phyloP scores from a whole-genome alignment of 2,329 filamentous ascomycete species.

The Cadophora malorum region DNA sequence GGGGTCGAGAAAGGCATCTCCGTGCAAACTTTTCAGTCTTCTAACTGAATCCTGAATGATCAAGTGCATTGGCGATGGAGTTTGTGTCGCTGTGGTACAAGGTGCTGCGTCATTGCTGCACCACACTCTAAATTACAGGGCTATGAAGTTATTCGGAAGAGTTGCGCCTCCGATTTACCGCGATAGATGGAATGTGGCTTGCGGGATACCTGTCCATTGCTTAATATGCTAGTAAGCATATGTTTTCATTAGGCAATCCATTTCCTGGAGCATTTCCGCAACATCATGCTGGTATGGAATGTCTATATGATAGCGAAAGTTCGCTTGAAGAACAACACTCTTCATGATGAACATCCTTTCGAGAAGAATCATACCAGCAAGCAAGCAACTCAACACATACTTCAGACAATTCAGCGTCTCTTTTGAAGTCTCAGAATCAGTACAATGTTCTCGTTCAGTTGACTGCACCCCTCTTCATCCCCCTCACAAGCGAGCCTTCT shows the following conservation, averaged over 20 bases:
- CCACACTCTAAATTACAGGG: not conserved
- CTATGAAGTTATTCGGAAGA: not conserved
- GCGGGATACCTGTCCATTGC: not conserved
- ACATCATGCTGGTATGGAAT: not conserved
- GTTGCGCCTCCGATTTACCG: not conserved
- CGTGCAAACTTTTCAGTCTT: not conserved
- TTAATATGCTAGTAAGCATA: not conserved
- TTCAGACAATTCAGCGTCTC: not conserved
- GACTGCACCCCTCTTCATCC: not conserved
- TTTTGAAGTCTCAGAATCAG: not conserved
- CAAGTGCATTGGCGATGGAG: not conserved
- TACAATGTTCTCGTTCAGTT: not conserved
- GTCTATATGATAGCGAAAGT: constrained; percentile 16
- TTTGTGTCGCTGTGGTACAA: not conserved
- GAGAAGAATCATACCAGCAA: not conserved
- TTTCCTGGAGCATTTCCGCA: not conserved
- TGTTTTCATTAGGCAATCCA: not conserved
- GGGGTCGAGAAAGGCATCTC: not conserved
- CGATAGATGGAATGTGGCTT: not conserved
- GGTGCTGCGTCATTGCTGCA: constrained; percentile 1
- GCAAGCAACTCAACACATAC: no score
- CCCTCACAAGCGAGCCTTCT: not conserved
- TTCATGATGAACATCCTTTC: not conserved
- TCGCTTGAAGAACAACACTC: not conserved
- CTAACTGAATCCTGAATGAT: not conserved